These are phyloP conservation scores for Xylaria sp. DNA, from an alignment of 2,329 filamentous ascomycete species.

Conservation along the genomic window DNA sequence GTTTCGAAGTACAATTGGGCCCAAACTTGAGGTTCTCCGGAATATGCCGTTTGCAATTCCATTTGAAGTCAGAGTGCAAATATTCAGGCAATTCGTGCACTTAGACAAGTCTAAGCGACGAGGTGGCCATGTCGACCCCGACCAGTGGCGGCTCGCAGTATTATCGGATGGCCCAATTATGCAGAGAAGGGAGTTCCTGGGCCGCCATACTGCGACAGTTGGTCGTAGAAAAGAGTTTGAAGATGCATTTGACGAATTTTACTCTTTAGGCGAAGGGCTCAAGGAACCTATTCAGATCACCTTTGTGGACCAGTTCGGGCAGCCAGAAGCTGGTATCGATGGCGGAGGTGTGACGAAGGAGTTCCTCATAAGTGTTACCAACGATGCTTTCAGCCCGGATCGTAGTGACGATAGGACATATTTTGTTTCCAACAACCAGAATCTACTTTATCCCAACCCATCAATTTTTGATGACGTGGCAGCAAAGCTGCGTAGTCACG, in stretches of 20 bases:
- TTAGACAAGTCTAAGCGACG: constrained; percentile 81
- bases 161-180: constrained; percentile 52
- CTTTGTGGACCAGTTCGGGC: constrained; percentile 91
- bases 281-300: constrained; percentile 98
- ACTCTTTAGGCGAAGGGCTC: constrained; percentile 79
- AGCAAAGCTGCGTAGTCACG: constrained; percentile 64
- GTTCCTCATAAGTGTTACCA: constrained; percentile 89
- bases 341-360: constrained; percentile 98
- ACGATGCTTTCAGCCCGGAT: constrained; percentile 75
- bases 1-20: constrained; percentile 81
- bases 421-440: constrained; percentile 86
- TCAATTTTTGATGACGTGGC: constrained; percentile 76
- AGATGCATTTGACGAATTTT: constrained; percentile 88
- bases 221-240: constrained; percentile 82
- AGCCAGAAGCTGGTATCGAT: constrained; percentile 91
- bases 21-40: constrained; percentile 87
- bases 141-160: constrained; percentile 76
- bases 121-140: constrained; percentile 75
- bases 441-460: constrained; percentile 90
- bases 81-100: constrained; percentile 92
- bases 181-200: constrained; percentile 54
- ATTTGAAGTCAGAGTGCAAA: constrained; percentile 88
- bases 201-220: constrained; percentile 81
- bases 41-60: constrained; percentile 98
- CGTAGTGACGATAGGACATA: constrained; percentile 64